Conservation (phyloP, 2,329 filamentous ascomycete genomes). For the Pezizomycotina sp. region DNA sequence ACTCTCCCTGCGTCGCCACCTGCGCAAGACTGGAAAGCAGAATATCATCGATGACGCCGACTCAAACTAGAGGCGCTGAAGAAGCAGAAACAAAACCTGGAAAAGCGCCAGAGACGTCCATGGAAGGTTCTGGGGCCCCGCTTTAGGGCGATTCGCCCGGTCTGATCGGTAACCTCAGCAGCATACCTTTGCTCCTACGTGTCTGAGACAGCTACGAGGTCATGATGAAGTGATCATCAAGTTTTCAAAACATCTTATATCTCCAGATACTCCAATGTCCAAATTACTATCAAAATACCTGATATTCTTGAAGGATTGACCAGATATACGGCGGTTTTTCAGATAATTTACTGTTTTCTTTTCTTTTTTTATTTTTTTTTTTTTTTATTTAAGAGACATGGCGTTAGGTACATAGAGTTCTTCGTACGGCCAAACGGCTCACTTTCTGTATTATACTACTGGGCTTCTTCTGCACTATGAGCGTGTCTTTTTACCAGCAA, state of each 20-base stretch:
- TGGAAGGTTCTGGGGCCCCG: constrained; percentile 34
- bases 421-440: too few relatives aligned
- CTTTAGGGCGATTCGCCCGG: constrained; percentile 64
- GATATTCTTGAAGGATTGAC: background rate
- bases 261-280: too few relatives aligned
- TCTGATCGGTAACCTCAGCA: constrained; percentile 44
- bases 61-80: constrained; percentile 70
- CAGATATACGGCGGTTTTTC: background rate
- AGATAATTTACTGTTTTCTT: background rate
- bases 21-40: constrained; percentile 79
- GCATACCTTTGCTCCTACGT: constrained; percentile 3
- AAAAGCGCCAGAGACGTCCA: constrained; percentile 51
- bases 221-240: background rate
- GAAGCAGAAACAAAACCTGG: constrained; percentile 44
- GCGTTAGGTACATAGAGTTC: too few relatives aligned
- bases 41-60: constrained; percentile 95
- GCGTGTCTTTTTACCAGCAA: too few relatives aligned
- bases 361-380: background rate
- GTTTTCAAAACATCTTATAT: background rate
- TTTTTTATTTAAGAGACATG: background rate
- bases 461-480: too few relatives aligned
- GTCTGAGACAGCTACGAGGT: constrained; percentile 1
- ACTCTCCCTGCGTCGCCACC: constrained; percentile 68
- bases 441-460: too few relatives aligned
- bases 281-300: too few relatives aligned